These are phyloP conservation scores for Pelargonium nanum DNA, from an alignment of 345 rosid species.

Conservation along the genomic window DNA sequence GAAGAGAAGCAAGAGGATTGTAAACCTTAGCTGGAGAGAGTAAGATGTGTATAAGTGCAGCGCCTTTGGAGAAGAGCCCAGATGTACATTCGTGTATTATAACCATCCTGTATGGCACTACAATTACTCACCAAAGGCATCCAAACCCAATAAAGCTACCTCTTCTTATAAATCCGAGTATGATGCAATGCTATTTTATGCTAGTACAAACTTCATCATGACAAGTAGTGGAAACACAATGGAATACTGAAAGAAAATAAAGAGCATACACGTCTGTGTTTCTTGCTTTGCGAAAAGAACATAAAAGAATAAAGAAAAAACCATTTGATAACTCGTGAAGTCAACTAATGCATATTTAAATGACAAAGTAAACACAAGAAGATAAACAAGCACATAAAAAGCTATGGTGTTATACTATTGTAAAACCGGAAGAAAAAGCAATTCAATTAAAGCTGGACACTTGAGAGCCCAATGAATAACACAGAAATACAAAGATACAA, in stretches of 20 bases:
- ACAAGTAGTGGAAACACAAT: conserved; percentile 7
- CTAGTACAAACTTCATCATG: conserved; percentile 2
- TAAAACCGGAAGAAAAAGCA: not conserved
- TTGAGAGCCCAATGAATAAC: not conserved
- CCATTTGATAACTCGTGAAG: not conserved
- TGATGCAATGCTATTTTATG: conserved; percentile 6
- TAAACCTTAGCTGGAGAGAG: conserved; percentile 47
- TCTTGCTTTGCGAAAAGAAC: too few relatives aligned
- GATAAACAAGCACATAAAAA: not conserved
- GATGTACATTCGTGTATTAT: conserved; percentile 29
- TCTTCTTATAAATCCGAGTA: conserved; percentile 21
- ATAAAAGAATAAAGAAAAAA: too few relatives aligned
- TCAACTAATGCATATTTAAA: not conserved
- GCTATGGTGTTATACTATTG: not conserved
- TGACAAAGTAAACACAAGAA: not conserved
- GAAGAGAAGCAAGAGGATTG: conserved; percentile 29
- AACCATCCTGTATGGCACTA: conserved; percentile 51
- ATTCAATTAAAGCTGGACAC: not conserved
- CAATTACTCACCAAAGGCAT: conserved; percentile 57
- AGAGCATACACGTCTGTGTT: not conserved
- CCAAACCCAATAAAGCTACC: conserved; percentile 29
- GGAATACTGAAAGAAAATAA: not conserved
- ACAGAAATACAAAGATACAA: too few relatives aligned
- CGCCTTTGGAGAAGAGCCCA: conserved; percentile 45
- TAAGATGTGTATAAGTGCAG: conserved; percentile 46